A percentile compares a stretch with the other conserved stretches of the same genome.
These are phyloP conservation scores for Barnettozyma wickerhamii DNA, from an alignment of 805 yeast species.

Conservation along the genomic window DNA sequence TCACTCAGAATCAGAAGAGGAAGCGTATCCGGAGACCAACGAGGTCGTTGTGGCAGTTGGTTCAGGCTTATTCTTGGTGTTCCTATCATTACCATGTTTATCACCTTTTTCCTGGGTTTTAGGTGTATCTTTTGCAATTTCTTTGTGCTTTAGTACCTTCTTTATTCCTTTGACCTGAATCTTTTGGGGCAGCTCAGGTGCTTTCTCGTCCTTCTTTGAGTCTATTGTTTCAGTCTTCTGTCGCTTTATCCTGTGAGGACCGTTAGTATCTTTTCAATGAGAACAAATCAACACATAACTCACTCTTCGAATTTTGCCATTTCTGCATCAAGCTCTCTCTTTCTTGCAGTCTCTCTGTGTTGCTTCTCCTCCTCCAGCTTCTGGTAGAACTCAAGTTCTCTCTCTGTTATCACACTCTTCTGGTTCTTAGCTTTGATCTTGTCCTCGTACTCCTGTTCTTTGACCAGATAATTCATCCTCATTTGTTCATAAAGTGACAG, in stretches of 20 bases:
- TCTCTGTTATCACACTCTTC: conserved; percentile 15
- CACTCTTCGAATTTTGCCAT: conserved; percentile 18
- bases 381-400: conserved; percentile 19
- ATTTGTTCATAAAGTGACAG: conserved; percentile 26
- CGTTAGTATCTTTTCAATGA: conserved; percentile 8
- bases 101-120: not conserved
- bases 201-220: too few relatives aligned
- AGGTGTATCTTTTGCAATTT: not conserved
- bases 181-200: not conserved
- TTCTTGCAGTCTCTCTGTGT: conserved; percentile 10
- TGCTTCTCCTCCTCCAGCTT: conserved; percentile 9
- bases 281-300: conserved; percentile 5
- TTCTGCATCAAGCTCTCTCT: conserved; percentile 19
- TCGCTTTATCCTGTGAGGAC: conserved; percentile 4
- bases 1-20: conserved; percentile 17
- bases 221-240: conserved; percentile 1
- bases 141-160: not conserved
- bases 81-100: too few relatives aligned
- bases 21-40: conserved; percentile 7
- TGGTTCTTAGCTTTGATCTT: conserved; percentile 21
- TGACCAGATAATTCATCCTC: conserved; percentile 22
- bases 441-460: conserved; percentile 22
- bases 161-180: conserved; percentile 1
- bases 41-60: not conserved
- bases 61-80: too few relatives aligned